phyloP scores from a whole-genome alignment of 805 yeast genomes.

The Lipomyces sp. region DNA sequence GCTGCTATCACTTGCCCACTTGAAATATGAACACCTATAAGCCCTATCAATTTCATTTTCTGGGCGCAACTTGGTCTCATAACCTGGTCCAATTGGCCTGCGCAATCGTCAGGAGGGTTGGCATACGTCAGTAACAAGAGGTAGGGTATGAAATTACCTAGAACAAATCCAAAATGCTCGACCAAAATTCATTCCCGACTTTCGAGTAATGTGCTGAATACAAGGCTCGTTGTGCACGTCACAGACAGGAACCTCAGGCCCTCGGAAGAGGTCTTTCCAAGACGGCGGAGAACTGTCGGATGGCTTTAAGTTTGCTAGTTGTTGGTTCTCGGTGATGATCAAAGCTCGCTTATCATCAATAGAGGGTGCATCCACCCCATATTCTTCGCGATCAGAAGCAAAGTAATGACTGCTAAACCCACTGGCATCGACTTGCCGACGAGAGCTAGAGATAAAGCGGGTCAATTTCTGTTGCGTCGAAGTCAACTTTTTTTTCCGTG shows the following conservation, averaged over 20 bases:
- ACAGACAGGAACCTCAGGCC: conserved; percentile 35
- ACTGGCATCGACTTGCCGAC: no score
- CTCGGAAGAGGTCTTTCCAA: conserved; percentile 28
- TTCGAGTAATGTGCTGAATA: conserved; percentile 33
- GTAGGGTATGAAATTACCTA: conserved; percentile 19
- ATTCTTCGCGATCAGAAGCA: no score
- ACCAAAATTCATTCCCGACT: conserved; percentile 40
- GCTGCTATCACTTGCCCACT: conserved; percentile 33
- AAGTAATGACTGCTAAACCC: not conserved
- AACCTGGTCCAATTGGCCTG: conserved; percentile 28
- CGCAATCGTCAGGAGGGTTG: not conserved
- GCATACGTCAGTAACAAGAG: not conserved
- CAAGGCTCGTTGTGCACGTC: conserved; percentile 39
- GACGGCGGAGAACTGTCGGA: not conserved
- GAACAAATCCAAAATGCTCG: conserved; percentile 42
- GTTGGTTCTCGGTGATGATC: not conserved
- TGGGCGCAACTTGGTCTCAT: conserved; percentile 13
- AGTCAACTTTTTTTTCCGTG: not conserved
- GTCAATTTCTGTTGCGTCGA: not conserved
- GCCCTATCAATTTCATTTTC: conserved; percentile 16
- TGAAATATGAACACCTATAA: conserved; percentile 38
- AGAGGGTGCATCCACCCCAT: no score
- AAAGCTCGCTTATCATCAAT: not conserved
- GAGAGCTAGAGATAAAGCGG: not conserved
- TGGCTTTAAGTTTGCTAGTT: not conserved